Evolutionary conservation across 1,284 basidiomycete genomes (phyloP), one percentile per base, ranked within the genome.

Genomic region (Ustilago esculenta): DNA sequence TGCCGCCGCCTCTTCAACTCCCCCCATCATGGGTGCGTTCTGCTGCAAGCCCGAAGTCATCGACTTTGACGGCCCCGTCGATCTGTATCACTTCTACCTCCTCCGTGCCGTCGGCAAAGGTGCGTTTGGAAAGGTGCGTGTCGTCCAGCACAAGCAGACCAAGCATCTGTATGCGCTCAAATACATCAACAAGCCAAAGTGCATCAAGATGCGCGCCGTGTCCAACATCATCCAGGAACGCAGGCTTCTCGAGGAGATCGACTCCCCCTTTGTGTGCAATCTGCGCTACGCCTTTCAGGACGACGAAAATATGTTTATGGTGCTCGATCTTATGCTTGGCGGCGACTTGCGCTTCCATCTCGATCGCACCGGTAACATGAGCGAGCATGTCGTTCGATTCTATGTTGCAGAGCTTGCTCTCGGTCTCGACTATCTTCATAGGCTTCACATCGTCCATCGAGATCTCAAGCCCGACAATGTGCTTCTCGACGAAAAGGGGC

Each of bases 91-190:
- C 83, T 98, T 98, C 82, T 88, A 92, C 73, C 89, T 98, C 37
- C 84, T 98, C 25, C 87, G 94, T 79, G 92, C 92, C 73, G 94
- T 98, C 17, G 95, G 95, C 42, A 98, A 98, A 83, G 95, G 95
- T 50, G 95, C 95, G 0, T 98, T 98, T 82, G 95, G 95, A 79
- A 98, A 98, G 88, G 94, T 98, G 83, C 90, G 94, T 46, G 94
- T 98, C 47, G 94, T 98, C 7, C 94, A 98, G 84, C 95, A 98
- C 85, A 98, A 98, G 81, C 92, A 97, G 84, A 91, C 92, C 15
- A 90, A 92, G 56, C 65, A 68, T 25, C 66, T 98, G 29, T 98
- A 94, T 79, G 95, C 95, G 9, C 88, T 98, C 82, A 98, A 98
- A 84, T 98, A 98, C 84, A 98, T 98, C 85, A 98, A 98, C 86